Base-by-base conservation (phyloP, 495 filamentous ascomycete species). In the Aspergillus sclerotiicarbonarius region DNA sequence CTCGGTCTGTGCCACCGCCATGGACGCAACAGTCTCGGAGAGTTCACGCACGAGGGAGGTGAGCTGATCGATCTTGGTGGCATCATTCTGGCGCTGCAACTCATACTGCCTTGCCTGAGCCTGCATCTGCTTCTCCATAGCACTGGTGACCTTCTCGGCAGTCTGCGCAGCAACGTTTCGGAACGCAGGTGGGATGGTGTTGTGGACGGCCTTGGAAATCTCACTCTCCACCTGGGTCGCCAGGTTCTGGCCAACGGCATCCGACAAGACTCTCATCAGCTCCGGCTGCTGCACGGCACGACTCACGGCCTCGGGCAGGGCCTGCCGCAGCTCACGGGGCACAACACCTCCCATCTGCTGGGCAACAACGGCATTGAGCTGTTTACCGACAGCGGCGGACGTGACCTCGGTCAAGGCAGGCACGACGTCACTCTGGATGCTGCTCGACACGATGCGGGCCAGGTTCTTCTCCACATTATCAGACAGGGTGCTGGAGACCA, bases 401-500 rank as follows among this genome's bases (percentile, higher is more conserved):
- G 77, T 75, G 18, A 78, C 53, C 72, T 78, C 61, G 71, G 76
- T 62, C 70, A 84, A 62, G 54, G 82, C 64, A 71, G 88, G 86
- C 45, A 89, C 70, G 46, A 91, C 87, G 16, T 76, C 78, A 35
- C 80, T 72, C 62, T 87, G 78, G 60, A 93, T 90, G 67, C 83
- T 85, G 43, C 76, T 72, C 25, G 77, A 80, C 51, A 96, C 83
- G 55, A 95, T 87, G 29, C 82, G 82, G 25, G 82, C 75, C 32
- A 96, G 79, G 21, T 87, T 88, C 62, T 87, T 82, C 69, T 97
- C 91, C 30, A 95, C 90, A 60, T 97, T 98, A 46, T 94, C 87
- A 18, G 90, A 89, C 18, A 99, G 78, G 12, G 94, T 93, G 51
- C 82, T 86, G 1, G 91, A 94, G 8, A 99, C 90, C 44, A 96